Conservation (phyloP, 2,329 filamentous ascomycete species). For the Fusarium sp. region DNA sequence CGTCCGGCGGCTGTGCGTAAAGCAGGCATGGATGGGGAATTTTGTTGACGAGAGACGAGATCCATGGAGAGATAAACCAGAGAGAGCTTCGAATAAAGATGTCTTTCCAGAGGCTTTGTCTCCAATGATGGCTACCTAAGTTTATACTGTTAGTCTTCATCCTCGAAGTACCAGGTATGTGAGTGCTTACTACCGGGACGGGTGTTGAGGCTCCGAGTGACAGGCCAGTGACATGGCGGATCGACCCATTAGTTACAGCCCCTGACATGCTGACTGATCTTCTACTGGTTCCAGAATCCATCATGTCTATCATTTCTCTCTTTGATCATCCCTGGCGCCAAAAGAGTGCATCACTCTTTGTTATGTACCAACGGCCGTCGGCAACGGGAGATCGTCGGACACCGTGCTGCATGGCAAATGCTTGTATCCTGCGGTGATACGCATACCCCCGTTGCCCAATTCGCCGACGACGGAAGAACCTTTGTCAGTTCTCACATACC, state of each 20-base stretch:
- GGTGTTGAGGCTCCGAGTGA: background rate
- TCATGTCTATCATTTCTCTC: background rate
- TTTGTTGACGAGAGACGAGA: background rate
- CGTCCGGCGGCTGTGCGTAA: background rate
- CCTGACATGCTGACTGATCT: background rate
- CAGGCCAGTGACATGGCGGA: background rate
- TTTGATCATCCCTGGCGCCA: background rate
- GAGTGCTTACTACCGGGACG: background rate
- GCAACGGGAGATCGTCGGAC: background rate
- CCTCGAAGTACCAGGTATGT: rapidly evolving
- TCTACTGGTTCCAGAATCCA: background rate
- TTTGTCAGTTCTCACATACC: background rate
- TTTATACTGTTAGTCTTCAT: background rate
- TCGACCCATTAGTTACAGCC: background rate
- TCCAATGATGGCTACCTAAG: background rate
- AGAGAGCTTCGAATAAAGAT: background rate
- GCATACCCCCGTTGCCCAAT: background rate
- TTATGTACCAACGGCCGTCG: background rate
- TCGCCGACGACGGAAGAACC: background rate
- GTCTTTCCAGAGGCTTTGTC: background rate
- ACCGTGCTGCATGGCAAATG: no score
- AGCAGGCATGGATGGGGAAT: background rate
- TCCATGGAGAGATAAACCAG: background rate
- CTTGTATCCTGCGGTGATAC: background rate
- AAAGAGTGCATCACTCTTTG: background rate